Base-by-base conservation (phyloP, 371 early-diverging fungal genomes). In the Saksenaea oblongispora region DNA sequence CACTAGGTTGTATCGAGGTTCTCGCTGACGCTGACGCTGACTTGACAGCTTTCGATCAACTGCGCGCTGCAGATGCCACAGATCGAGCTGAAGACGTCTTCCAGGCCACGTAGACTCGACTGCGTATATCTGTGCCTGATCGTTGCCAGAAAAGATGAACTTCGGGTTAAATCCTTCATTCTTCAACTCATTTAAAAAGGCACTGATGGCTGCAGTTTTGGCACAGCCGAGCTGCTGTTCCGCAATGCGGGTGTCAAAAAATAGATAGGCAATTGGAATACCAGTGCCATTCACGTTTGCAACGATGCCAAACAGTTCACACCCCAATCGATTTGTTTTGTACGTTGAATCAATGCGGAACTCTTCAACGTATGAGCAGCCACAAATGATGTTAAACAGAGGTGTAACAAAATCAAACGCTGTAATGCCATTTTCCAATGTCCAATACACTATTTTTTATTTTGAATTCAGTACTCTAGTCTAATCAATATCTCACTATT, bases 341-440 rank as follows among this genome's bases (percentile, higher is more conserved):
- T 39, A 44, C 7, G 59, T 39, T 5, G 51, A 44, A 34, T 60
- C 60, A n/a, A 60, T 34, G 18, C n/a, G 51, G 22, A 41, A 60
- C 35, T 60, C 60, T 59, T 59, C 59, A 28, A 42, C 31, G 7
- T 35, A 28, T 7, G 22, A n/a, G 22, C 42, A 59, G n/a, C 10
- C 5, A 0, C 13, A 28, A 41, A 11, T 28, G 1, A 3, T 28
- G 8, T 0, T 27, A 3, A 60, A 34, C 13, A 60, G 34, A 34
- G 34, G 51, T 7, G 37, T 59, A 5, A 31, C 47, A 47, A 47
- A 47, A 7, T 51, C 51, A 26, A 60, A 15, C 11, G 60, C 60
- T 15, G 31, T 41, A n/a, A 47, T 18, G 4, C 22, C 47, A 47
- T 47, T 18, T 22, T 47, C 22, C n/a, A n/a, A n/a, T n/a, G n/a